These are phyloP conservation scores for Thalassiosira livingstoniorum DNA, from an alignment of 352 stramenopile species.

Conservation along the genomic window DNA sequence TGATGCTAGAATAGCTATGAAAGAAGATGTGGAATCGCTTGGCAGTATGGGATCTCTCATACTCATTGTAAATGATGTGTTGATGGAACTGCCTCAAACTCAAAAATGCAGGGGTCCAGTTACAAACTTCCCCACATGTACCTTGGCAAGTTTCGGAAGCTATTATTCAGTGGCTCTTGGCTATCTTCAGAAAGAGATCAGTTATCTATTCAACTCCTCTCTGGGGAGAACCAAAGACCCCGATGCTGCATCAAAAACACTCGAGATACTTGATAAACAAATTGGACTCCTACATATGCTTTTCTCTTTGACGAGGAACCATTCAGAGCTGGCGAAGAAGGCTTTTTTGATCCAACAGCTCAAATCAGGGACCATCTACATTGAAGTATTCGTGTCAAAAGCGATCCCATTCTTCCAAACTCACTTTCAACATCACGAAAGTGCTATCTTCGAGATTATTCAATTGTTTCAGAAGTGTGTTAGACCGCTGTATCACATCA, in stretches of 20 bases:
- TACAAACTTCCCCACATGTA: constrained; percentile 58
- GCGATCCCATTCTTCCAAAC: constrained; percentile 68
- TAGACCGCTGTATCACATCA: constrained; percentile 58
- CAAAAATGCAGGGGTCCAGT: constrained; percentile 63
- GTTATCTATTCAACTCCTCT: constrained; percentile 45
- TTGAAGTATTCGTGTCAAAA: constrained; percentile 66
- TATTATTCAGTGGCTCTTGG: constrained; percentile 57
- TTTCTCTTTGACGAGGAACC: constrained; percentile 53
- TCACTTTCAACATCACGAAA: constrained; percentile 59
- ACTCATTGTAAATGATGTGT: constrained; percentile 59
- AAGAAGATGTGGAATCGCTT: constrained; percentile 12
- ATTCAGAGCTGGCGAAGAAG: constrained; percentile 58
- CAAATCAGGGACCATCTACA: constrained; percentile 58
- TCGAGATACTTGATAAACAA: constrained; percentile 30
- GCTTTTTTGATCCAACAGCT: constrained; percentile 59
- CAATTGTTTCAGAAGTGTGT: constrained; percentile 46
- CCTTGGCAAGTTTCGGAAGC: constrained; percentile 43
- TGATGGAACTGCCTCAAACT: constrained; percentile 52
- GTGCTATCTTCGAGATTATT: constrained; percentile 59
- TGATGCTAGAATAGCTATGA: neutral
- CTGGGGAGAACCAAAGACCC: constrained; percentile 43
- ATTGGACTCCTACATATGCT: constrained; percentile 38
- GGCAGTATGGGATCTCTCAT: constrained; percentile 45
- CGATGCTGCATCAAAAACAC: constrained; percentile 11
- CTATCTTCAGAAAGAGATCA: constrained; percentile 52